Evolutionary conservation across 306 rosid species (phyloP), one percentile per base, ranked within the genome.

Genomic region (Cucumis cinereus): DNA sequence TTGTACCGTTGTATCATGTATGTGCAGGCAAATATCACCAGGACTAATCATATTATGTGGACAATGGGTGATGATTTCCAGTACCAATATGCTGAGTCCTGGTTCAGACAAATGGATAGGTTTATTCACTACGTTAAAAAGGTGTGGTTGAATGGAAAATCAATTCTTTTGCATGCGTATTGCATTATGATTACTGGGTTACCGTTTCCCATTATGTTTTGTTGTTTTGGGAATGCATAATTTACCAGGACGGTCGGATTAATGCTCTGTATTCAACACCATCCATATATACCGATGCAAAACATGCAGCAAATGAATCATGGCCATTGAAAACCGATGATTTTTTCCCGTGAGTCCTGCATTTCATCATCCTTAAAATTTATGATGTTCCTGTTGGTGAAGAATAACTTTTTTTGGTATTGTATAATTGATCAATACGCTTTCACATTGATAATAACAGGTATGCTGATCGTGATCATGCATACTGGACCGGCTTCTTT

Each of bases 51-150:
- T 79, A 85, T 93, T 36, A 93, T 93, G 97, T 93, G 93, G 93
- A 93, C 98, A 61, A 93, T 93, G 98, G 98, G 98, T 54, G 97
- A 91, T 82, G 98, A 93, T 87, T 93, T 93, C 76, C 79, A 49
- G 75, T 93, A 93, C 85, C 97, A 91, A 77, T 89, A 91, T 87
- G 98, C 97, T 6, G 98, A 93, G 77, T 74, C 89, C 69, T 93
- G 97, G 98, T 93, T 91, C 78, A 93, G 85, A 77, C 93, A 93
- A 83, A 88, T 93, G 97, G 98, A 93, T 79, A 93, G 85, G 79
- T 77, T 93, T 23, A 90, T 93, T 86, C 92, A 93, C 86, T 84
- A 91, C 83, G 97, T 90, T 75, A 93, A 93, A 58, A 85, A 87
- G 93, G 98, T 88, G 52, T 12, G 36, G 61, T 40, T 45, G 74